Conservation (phyloP, 192 early-diverging fungal genomes). For the Backusella luteola region DNA sequence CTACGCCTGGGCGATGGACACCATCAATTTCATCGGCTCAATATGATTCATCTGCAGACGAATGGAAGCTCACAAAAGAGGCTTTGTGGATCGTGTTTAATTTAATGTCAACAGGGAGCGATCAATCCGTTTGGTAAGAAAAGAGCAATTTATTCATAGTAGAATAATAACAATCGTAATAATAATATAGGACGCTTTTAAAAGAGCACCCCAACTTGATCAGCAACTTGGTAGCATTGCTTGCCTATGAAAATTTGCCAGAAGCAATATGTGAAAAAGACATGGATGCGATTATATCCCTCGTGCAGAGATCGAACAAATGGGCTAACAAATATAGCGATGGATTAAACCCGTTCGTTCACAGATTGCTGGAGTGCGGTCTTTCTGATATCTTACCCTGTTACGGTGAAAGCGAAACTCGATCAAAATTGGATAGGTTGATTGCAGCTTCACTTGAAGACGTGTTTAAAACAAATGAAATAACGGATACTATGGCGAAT, state of each 20-base stretch:
- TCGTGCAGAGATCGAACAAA: slow-evolving; percentile 29
- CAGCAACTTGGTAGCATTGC: not conserved
- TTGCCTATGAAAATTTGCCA: slow-evolving; percentile 19
- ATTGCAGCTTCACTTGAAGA: not conserved
- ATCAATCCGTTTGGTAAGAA: slow-evolving; percentile 27
- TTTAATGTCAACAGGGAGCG: slow-evolving; percentile 23
- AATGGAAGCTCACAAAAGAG: slow-evolving; percentile 38
- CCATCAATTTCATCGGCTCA: not conserved
- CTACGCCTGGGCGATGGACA: not conserved
- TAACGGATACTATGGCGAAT: not conserved
- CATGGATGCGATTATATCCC: slow-evolving; percentile 28
- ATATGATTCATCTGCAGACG: slow-evolving; percentile 15
- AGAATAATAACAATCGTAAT: not conserved
- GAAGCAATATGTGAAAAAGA: not conserved
- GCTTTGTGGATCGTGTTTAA: slow-evolving; percentile 32
- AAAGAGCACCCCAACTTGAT: slow-evolving; percentile 15
- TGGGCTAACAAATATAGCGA: not conserved
- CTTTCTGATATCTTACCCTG: not conserved
- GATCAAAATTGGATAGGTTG: not conserved
- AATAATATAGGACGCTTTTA: slow-evolving; percentile 8
- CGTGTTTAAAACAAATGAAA: not conserved
- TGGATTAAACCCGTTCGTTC: not conserved
- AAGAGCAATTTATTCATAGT: not conserved
- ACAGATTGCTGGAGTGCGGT: not conserved
- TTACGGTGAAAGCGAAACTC: no score